Evolutionary conservation across 2,329 filamentous ascomycete genomes (phyloP), one percentile per base, ranked within the genome.

Genomic region (Aspergillus eucalypticola): DNA sequence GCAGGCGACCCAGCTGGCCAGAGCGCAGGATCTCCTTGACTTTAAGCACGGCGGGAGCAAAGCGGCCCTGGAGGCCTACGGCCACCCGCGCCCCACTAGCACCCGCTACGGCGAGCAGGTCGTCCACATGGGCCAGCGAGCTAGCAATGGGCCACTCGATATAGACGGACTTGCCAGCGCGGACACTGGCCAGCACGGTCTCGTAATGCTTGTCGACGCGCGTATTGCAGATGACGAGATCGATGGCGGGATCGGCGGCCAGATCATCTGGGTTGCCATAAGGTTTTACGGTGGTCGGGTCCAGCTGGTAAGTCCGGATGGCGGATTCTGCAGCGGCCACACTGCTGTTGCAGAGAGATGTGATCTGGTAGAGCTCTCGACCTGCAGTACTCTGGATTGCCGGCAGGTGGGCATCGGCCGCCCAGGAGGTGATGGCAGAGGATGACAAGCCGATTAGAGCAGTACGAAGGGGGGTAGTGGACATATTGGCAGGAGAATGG

Each of bases 71-170:
- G 2, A 86, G 59, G 0, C 83, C 83, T 0, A 87, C 78, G 3
- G 84, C 70, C 2, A 77, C 80, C 32, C 71, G 72, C 3, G 69
- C 68, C 1, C 78, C 71, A 5, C 73, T 73, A 23, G 73, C 54
- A 2, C 60, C 66, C 0, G 75, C 79, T 1, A 76, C 59, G 0
- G 67, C 67, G 0, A 73, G 73, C 58, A 87, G 70, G 46, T 82
- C 79, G 15, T 68, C 65, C 0, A 79, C 82, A 1, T 78, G 72
- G 2, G 66, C 58, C 0, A 72, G 69, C 56, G 82, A 78, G 13
- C 81, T 71, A 0, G 82, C 83, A 0, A 88, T 73, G 5, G 84
- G 86, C 83, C 85, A 88, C 72, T 88, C 85, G 0, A 85, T 77
- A 59, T 76, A 88, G 0, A 84, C 77, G 0, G 73, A 66, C 68